Base-by-base conservation (phyloP, 2,329 filamentous ascomycete species). In the Fusarium citri region DNA sequence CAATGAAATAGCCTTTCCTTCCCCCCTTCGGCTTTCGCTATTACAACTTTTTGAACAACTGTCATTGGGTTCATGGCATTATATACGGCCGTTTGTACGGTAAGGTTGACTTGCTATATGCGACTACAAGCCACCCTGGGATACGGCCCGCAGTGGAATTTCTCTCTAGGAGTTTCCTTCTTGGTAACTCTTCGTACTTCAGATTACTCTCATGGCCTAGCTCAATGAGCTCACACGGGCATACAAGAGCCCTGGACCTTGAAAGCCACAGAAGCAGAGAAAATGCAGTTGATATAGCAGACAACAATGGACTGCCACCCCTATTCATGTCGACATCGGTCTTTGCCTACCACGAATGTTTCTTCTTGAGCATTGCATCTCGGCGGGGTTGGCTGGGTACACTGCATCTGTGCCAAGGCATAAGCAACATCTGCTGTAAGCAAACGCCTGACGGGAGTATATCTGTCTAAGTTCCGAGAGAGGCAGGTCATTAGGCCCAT, bases 61-160 rank as follows among this genome's bases (percentile, higher is more conserved):
- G 8, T 18, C 7, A 18, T n/a, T 31, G 4, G 31, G 20, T 43
- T 31, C 59, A 31, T 34, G 22, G 16, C 15, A 23, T 37, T 22
- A n/a, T 43, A 49, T 43, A 15, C n/a, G 51, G 18, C 53, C 49
- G 41, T 46, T 43, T 63, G 28, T 41, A 26, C 50, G 54, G 40
- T 40, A 30, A 55, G 34, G n/a, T 47, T 64, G 14, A 34, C 26
- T 26, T 50, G 47, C 37, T 23, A 18, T 41, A 37, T 51, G 34
- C 26, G 48, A 46, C 47, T 10, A 16, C 34, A 61, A 69, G 55
- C 57, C 61, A 63, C 62, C 25, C 34, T 28, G 34, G 20, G 31
- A 37, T 28, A 47, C 43, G 43, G 41, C 53, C 40, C 34, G 28
- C 20, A 11, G 20, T 49, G 20, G 23, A n/a, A 37, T 37, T 7